These are phyloP conservation scores for Cercophora scortea DNA, from an alignment of 495 filamentous ascomycete genomes.

Conservation along the genomic window DNA sequence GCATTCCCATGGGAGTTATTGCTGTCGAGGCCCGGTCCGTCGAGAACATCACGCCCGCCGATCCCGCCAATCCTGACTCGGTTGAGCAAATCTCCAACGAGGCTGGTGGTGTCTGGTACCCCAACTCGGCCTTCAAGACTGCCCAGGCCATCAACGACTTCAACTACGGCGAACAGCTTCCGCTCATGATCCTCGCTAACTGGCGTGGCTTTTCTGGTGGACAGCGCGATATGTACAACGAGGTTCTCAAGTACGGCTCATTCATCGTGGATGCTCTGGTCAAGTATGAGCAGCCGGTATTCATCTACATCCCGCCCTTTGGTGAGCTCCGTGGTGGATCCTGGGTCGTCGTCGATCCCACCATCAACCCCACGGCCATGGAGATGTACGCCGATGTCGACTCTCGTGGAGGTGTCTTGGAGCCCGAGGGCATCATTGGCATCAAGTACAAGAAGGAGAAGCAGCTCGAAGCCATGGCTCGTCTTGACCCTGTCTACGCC, in stretches of 20 bases:
- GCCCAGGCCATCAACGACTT: constrained; percentile 98
- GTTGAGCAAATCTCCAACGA: constrained; percentile 89
- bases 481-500: constrained; percentile 76
- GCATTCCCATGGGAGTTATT: constrained; percentile 98
- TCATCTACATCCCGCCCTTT: constrained; percentile 95
- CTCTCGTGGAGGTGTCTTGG: constrained; percentile 89
- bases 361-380: constrained; percentile 93
- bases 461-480: constrained; percentile 97
- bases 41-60: constrained; percentile 95
- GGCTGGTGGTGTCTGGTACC: constrained; percentile 98
- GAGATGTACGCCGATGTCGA: constrained; percentile 99
- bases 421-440: constrained; percentile 94
- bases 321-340: constrained; percentile 98
- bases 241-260: constrained; percentile 97
- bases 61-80: constrained; percentile 96
- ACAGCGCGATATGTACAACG: constrained; percentile 99
- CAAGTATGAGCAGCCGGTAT: constrained; percentile 97
- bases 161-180: constrained; percentile 97
- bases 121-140: constrained; percentile 98
- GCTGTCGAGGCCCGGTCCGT: constrained; percentile 92
- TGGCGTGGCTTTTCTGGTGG: constrained; percentile 99
- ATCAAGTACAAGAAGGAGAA: constrained; percentile 98
- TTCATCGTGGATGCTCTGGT: constrained; percentile 98
- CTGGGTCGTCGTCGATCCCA: constrained; percentile 98
- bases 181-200: constrained; percentile 98